phyloP scores from a whole-genome alignment of 192 early-diverging fungal genomes.

The Gryganskiella cystojenkinii region DNA sequence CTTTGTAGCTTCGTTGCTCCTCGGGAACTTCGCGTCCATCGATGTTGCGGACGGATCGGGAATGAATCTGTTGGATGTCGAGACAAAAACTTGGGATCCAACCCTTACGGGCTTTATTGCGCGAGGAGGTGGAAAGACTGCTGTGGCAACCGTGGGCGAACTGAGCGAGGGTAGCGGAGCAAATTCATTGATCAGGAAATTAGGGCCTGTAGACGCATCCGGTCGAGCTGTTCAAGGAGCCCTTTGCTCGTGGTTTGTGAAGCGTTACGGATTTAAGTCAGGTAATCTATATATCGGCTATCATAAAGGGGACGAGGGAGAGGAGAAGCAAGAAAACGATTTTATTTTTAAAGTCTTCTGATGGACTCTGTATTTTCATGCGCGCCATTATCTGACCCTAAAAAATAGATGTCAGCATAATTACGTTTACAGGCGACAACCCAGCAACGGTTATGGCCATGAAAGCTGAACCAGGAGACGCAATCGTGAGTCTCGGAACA shows the following conservation, averaged over 20 bases:
- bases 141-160: too few species aligned
- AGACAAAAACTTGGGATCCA: constrained; percentile 64
- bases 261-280: constrained; percentile 70
- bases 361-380: too few species aligned
- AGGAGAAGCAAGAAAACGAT: neutral
- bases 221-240: constrained; percentile 57
- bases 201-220: constrained; percentile 56
- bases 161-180: constrained; percentile 8
- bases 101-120: constrained; percentile 54
- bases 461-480: constrained; percentile 60
- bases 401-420: constrained; percentile 61
- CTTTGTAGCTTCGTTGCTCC: constrained; percentile 54
- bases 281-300: constrained; percentile 57
- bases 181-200: constrained; percentile 51
- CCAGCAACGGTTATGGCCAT: constrained; percentile 73
- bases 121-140: constrained; percentile 32
- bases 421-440: constrained; percentile 86
- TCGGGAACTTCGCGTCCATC: constrained; percentile 57
- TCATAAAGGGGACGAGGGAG: neutral
- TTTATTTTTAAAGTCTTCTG: too few species aligned
- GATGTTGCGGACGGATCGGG: constrained; percentile 83
- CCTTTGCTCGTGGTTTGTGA: constrained; percentile 69
- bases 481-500: constrained; percentile 83
- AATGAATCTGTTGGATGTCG: constrained; percentile 83
- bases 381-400: too few species aligned